Evolutionary conservation across 2,329 filamentous ascomycete species (phyloP), one percentile per base, ranked within the genome.

Genomic region (Pseudopyricularia javanii): DNA sequence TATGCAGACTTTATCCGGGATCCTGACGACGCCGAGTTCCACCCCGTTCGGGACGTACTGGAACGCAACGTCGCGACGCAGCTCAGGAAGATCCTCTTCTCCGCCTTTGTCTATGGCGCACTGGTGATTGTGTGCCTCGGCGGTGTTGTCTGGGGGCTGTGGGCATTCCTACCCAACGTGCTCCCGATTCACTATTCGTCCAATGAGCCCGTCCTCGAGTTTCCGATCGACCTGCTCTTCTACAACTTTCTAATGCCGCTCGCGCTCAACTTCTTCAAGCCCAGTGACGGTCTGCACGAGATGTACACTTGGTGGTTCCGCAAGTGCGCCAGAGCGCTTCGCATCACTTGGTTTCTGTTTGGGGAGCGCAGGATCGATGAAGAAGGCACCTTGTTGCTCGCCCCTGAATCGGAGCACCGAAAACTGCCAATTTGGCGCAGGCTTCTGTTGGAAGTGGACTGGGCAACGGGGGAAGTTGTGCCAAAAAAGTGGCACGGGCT

Each of bases 291-390:
- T 1, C 73, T 98, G 3, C 86, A 95, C 59, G 74, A 78, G 53
- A 85, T 96, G 74, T 98, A 95, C 65, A 84, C 83, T 7, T 97
- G 91, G 91, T 98, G 93, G 89, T 95, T 98, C 70, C 84, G 86
- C 59, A 82, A 80, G 60, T 95, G 91, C 64, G 93, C 91, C 12
- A 78, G 88, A 50, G 72, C 76, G 40, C 73, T 98, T 51, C 81
- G 91, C 22, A 74, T 98, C 34, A 94, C 89, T 1, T 88, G 91
- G 71, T 98, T 98, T 66, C 79, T 98, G 43, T 97, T 98, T 63
- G 89, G 88, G 14, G 86, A 95, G 59, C 80, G 88, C 54, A 76
- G 77, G 28, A 72, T 80, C 22, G 88, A 95, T 56, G 91, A 98
- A 65, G 89, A 96, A 68, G 88, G 89, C 7, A 74, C 73, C 24